phyloP scores from a whole-genome alignment of 2,329 filamentous ascomycete genomes.

The Fusarium agapanthi region DNA sequence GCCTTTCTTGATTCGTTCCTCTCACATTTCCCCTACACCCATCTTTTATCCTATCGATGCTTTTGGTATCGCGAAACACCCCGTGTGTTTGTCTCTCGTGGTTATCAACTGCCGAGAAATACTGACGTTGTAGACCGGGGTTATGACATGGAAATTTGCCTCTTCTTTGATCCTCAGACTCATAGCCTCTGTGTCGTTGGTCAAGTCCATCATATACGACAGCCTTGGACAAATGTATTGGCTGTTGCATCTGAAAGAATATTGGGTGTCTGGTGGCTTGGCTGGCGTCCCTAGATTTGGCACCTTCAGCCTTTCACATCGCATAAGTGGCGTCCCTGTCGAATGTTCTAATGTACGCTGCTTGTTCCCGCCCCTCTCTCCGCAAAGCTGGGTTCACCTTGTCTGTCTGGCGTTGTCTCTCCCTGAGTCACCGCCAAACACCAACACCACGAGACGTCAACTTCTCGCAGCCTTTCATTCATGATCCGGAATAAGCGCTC shows the following conservation, averaged over 20 bases:
- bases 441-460: conserved; percentile 21
- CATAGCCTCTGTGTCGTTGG: conserved; percentile 1
- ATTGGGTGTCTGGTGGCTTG: conserved; percentile 33
- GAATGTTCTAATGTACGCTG: conserved; percentile 20
- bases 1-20: conserved; percentile 31
- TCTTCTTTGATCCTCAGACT: not conserved
- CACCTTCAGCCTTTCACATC: conserved; percentile 25
- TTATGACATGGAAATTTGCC: not conserved
- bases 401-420: conserved; percentile 19
- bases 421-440: conserved; percentile 12
- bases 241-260: not conserved
- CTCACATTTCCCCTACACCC: conserved; percentile 26
- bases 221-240: conserved; percentile 23
- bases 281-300: conserved; percentile 30
- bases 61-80: conserved; percentile 15
- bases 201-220: not conserved
- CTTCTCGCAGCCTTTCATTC: not conserved
- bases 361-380: conserved; percentile 31
- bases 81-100: conserved; percentile 14
- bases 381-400: conserved; percentile 23
- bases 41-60: conserved; percentile 4
- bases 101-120: conserved; percentile 31
- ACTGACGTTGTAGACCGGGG: conserved; percentile 4
- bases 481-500: conserved; percentile 30
- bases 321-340: conserved; percentile 33